phyloP scores from a whole-genome alignment of 2,329 filamentous ascomycete genomes.

The Colletotrichum theobromicola region DNA sequence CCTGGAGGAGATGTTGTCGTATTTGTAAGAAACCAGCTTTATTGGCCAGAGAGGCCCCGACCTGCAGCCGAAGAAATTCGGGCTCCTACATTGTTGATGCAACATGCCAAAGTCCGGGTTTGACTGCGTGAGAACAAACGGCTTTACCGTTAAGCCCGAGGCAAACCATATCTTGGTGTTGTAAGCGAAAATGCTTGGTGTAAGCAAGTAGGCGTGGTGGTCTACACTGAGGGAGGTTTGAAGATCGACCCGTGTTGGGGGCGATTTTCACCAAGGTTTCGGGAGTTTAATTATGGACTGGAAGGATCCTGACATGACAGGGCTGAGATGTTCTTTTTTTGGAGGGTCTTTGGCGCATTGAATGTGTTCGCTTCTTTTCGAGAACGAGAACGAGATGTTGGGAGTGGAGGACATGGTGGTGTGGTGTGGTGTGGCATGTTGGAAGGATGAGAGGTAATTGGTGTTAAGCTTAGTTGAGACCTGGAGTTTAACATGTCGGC shows the following conservation, averaged over 20 bases:
- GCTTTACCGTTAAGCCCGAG: neutral
- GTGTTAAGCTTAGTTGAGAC: neutral
- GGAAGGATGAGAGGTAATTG: neutral
- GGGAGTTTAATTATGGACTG: neutral
- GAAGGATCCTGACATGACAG: neutral
- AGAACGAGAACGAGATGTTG: neutral
- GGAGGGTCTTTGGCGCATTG: neutral
- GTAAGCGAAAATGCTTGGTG: neutral
- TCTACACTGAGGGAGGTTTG: neutral
- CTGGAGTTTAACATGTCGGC: neutral
- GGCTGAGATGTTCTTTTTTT: neutral
- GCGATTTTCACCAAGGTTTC: neutral
- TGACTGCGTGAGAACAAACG: neutral
- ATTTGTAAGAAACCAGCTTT: neutral
- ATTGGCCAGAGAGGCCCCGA: neutral
- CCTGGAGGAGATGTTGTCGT: neutral
- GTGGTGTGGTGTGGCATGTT: neutral
- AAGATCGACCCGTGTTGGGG: neutral
- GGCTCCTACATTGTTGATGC: neutral
- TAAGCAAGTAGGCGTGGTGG: neutral
- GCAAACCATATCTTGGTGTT: neutral
- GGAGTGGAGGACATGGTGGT: neutral
- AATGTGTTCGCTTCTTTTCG: neutral
- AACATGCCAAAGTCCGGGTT: neutral
- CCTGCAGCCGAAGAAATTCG: neutral